phyloP scores from a whole-genome alignment of 768 basidiomycete species.

The Lyophyllum semitale region DNA sequence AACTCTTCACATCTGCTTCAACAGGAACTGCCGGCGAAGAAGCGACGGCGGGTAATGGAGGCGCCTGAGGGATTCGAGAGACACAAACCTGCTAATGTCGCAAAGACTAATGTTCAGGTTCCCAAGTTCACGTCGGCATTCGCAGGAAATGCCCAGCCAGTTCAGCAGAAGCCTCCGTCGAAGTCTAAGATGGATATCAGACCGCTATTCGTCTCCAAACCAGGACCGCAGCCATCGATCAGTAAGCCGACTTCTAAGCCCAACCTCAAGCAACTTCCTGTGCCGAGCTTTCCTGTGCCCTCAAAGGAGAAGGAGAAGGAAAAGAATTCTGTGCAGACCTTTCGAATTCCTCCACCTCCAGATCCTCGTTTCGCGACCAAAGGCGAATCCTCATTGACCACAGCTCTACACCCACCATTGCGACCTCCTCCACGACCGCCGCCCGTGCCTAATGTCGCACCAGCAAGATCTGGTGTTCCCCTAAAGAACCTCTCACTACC shows the following conservation, averaged over 20 bases:
- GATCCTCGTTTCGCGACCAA: conserved; percentile 9
- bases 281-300: conserved; percentile 8
- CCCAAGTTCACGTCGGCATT: conserved; percentile 19
- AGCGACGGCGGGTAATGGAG: conserved; percentile 19
- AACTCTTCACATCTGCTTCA: not conserved
- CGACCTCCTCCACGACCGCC: conserved; percentile 12
- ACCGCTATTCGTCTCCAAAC: conserved; percentile 6
- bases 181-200: conserved; percentile 4
- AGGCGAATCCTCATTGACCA: conserved; percentile 1
- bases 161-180: conserved; percentile 4
- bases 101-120: conserved; percentile 11
- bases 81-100: conserved; percentile 4
- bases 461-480: conserved; percentile 14
- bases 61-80: conserved; percentile 19
- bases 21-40: conserved; percentile 15
- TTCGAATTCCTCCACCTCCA: conserved; percentile 6
- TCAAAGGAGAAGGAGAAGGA: conserved; percentile 4
- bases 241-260: conserved; percentile 8
- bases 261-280: conserved; percentile 15
- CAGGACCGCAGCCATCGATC: not conserved
- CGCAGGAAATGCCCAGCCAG: not conserved
- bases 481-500: conserved; percentile 30
- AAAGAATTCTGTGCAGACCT: not conserved
- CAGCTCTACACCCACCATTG: not conserved
- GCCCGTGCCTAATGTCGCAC: conserved; percentile 8